Base-by-base conservation (phyloP, 2,329 filamentous ascomycete species). In the Neofusicoccum kwambonambiense region DNA sequence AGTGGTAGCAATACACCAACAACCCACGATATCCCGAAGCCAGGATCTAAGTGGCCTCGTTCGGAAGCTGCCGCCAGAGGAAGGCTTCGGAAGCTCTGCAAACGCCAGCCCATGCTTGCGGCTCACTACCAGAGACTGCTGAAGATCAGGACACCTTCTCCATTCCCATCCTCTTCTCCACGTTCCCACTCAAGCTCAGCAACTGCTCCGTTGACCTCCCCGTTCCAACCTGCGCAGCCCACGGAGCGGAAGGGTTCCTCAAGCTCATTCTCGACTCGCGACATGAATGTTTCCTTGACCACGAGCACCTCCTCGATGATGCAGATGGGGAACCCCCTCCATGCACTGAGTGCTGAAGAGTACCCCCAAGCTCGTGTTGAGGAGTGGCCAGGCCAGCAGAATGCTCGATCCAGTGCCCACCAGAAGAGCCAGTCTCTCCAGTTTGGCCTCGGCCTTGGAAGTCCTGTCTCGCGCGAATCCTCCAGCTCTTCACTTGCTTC, bases 121-220 rank as follows among this genome's bases (percentile, higher is more conserved):
- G 85, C 86, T 19, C 86, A 89, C 70, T 89, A 89, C 71, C 85
- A 88, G 71, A 82, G 87, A 66, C 79, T 89, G 69, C 78, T 89
- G 67, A 81, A 83, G 67, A 84, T 82, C 42, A 81, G 86, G 61
- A 89, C 84, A 63, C 87, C 87, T 11, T 88, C 86, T 27, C 87
- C 87, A 2, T 81, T 86, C 69, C 74, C 73, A 49, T 76, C 80
- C 35, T 76, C 80, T 37, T 77, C 76, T 35, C 74, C 75, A n/a
- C 67, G 58, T 7, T 63, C 67, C 5, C 71, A 66, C 11, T 44
- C 52, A 13, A 60, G 44, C 22, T 19, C 52, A 6, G 63, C 44
- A 31, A 45, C 35, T 12, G 41, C 17, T 15, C 61, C 47, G 11
- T 35, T 63, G 31, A 63, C 47, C n/a, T 63, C 61, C 1, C 61